These are phyloP conservation scores for Fusarium albidum DNA, from an alignment of 2,329 filamentous ascomycete species.

Conservation along the genomic window DNA sequence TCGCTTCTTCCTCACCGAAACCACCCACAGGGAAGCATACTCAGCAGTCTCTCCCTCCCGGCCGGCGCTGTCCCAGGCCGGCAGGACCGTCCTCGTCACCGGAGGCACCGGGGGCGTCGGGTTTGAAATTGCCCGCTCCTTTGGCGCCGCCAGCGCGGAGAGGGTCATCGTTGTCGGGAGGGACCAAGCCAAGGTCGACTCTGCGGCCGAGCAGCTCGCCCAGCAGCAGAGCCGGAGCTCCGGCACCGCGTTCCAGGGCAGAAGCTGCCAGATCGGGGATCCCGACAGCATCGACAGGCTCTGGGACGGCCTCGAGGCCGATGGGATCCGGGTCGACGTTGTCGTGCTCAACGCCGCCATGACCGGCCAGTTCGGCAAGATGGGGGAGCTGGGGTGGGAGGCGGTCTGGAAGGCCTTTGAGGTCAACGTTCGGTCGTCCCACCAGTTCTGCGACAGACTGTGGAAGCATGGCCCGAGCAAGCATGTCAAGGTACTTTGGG, in stretches of 20 bases:
- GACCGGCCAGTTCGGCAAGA: constrained; percentile 2
- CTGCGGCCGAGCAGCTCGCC: neutral
- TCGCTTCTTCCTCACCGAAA: neutral
- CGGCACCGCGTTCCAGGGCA: neutral
- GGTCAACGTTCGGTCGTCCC: constrained; percentile 4
- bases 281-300: constrained; percentile 1
- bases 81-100: constrained; percentile 4
- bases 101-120: constrained; percentile 1
- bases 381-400: neutral
- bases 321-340: neutral
- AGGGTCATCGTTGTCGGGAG: neutral
- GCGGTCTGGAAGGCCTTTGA: constrained; percentile 3
- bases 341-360: constrained; percentile 6
- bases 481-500: neutral
- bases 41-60: constrained; percentile 1
- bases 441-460: constrained; percentile 5
- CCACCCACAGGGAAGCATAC: neutral
- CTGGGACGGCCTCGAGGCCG: neutral
- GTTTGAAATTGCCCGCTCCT: neutral
- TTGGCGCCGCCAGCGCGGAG: neutral
- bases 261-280: neutral
- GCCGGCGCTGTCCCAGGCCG: neutral
- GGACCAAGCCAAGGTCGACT: neutral
- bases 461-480: neutral
- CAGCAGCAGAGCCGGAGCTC: neutral